Evolutionary conservation across 1,284 basidiomycete species (phyloP).

Genomic region (Paramarasmius palmivorus): DNA sequence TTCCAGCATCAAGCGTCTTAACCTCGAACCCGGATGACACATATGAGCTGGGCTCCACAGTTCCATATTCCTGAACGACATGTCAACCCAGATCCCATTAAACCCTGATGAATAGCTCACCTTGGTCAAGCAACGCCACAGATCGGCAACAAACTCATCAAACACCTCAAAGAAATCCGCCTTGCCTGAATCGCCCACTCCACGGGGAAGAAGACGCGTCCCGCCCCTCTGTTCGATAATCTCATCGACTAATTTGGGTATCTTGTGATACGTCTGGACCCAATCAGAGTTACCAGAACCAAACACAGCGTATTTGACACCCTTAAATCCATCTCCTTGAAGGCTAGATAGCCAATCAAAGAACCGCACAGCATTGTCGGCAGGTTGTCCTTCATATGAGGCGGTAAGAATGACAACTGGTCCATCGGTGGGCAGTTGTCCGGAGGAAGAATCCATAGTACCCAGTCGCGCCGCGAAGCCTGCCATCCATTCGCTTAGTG

Average conservation of each 20-base stretch:
- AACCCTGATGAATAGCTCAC: conserved; percentile 18
- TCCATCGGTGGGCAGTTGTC: conserved; percentile 44
- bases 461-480: conserved; percentile 43
- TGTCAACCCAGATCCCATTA: no score
- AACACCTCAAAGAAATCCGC: conserved; percentile 47
- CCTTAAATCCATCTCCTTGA: conserved; percentile 31
- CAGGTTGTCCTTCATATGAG: conserved; percentile 53
- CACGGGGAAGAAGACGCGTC: conserved; percentile 39
- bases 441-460: conserved; percentile 43
- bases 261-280: conserved; percentile 50
- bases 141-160: conserved; percentile 42
- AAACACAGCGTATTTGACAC: conserved; percentile 49
- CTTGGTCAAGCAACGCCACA: conserved; percentile 41
- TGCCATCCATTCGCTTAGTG: conserved; percentile 12
- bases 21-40: conserved; percentile 30
- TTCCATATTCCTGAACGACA: conserved; percentile 25
- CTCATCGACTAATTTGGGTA: conserved; percentile 45
- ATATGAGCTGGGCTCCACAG: conserved; percentile 19
- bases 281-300: conserved; percentile 58
- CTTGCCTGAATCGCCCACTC: conserved; percentile 42
- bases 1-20: conserved; percentile 33
- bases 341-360: conserved; percentile 41
- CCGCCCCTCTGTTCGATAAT: conserved; percentile 40
- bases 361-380: conserved; percentile 51
- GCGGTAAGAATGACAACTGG: conserved; percentile 52